Conservation (phyloP, 1,284 basidiomycete genomes). For the Ustilago trichophora region DNA sequence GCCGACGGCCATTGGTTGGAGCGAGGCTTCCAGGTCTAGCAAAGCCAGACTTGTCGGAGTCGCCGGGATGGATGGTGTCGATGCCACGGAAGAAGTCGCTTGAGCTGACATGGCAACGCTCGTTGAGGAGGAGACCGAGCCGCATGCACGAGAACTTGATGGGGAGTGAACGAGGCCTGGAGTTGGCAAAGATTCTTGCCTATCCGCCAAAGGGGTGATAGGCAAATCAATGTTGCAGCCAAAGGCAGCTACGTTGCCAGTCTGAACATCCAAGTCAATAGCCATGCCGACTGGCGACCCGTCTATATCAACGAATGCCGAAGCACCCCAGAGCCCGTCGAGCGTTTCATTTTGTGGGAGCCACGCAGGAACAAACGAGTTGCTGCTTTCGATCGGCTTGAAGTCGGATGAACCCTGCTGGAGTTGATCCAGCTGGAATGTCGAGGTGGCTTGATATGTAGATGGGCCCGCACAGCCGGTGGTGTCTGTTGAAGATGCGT, state of each 20-base stretch:
- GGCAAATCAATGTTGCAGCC: background rate
- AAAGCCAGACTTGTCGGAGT: conserved; percentile 3
- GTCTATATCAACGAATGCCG: background rate
- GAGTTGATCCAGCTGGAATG: background rate
- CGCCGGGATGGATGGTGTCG: conserved; percentile 12
- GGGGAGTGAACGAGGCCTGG: conserved; percentile 16
- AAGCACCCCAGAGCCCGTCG: background rate
- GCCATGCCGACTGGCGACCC: background rate
- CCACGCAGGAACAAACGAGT: conserved; percentile 1
- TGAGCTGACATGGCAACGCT: background rate
- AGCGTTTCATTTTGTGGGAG: background rate
- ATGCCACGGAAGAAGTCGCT: background rate
- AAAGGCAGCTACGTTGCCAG: background rate
- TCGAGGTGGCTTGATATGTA: background rate
- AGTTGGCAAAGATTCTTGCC: conserved; percentile 9
- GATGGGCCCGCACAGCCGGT: background rate
- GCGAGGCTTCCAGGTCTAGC: background rate
- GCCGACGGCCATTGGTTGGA: background rate
- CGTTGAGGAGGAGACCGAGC: too few species aligned
- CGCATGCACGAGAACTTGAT: background rate
- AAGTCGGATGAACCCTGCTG: background rate
- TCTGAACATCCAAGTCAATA: conserved; percentile 5
- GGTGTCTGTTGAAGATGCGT: background rate
- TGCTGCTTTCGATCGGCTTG: background rate
- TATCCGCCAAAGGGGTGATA: background rate